These are phyloP conservation scores for Chlorella sorokiniana DNA, from an alignment of 139 green algal species.

Conservation along the genomic window DNA sequence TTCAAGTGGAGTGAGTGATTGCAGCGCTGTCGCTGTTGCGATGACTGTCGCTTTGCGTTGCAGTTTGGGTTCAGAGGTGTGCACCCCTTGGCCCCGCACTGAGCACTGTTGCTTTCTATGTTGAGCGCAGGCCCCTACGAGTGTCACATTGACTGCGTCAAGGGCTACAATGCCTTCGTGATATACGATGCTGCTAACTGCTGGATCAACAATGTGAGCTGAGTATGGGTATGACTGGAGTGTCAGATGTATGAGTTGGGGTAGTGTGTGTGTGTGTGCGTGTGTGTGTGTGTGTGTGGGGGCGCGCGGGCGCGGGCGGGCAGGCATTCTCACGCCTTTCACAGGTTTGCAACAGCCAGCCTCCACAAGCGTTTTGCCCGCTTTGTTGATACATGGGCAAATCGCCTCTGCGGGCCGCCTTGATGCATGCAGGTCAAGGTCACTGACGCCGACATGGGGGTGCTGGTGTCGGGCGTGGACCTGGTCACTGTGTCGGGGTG, in stretches of 20 bases:
- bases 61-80: no score
- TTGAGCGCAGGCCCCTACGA: background rate
- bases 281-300: no score
- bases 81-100: background rate
- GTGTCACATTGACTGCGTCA: background rate
- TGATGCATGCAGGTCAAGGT: background rate
- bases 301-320: no score
- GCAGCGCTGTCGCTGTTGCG: background rate
- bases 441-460: background rate
- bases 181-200: background rate
- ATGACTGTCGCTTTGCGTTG: no score
- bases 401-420: background rate
- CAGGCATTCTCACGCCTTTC: no score
- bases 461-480: background rate
- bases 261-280: no score
- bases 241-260: no score
- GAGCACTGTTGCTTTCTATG: background rate
- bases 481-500: background rate
- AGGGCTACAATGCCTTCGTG: background rate
- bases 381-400: background rate
- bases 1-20: slow-evolving; percentile 13
- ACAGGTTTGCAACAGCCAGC: no score
- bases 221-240: no score
- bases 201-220: background rate
- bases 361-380: background rate